Base-by-base conservation (phyloP, 148 eudicot genomes). In the Chenopodium formosanum region DNA sequence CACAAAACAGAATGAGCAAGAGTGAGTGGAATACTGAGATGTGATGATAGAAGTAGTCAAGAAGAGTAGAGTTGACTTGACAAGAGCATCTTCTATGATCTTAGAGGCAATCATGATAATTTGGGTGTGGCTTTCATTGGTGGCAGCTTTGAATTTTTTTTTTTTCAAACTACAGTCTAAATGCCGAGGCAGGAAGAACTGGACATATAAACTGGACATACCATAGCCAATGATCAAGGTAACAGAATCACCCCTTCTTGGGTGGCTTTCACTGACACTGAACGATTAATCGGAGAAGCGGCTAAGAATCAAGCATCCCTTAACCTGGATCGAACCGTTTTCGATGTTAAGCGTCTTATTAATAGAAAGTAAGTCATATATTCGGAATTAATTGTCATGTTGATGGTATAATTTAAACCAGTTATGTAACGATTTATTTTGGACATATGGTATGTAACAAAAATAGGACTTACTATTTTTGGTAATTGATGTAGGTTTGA, bases 41-140 rank as follows among this genome's bases (percentile, higher is more conserved):
- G 94, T 90, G 68, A 90, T 94, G 91, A 88, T 88, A 67, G 91
- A 91, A 79, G 92, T 90, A 70, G 86, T 94, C 52, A 85, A 77
- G 78, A 94, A 56, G 82, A 96, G 99, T 85, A 56, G 82, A 96
- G 99, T 85, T 94, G 97, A 69, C 95, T 96, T 82, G 82, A 89
- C 71, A 89, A 88, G 89, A 88, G 82, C 71, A 80, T 87, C 31
- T 96, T 94, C 83, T 94, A 88, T 80, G 98, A 96, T 88, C 83
- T 94, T 32, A 84, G 99, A 84, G 99, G 99, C 56, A 96, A 96
- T 85, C 99, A 96, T 85, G 99, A 96, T 87, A 89, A 88, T 83
- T 96, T 91, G 79, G 98, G 94, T 56, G 95, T 96, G n/a, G 91
- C 94, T 7, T 64, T 64, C 50, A 75, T 88, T 77, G 94, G 94